phyloP scores from a whole-genome alignment of 192 early-diverging fungal species.

The Chytriomyces confervae region DNA sequence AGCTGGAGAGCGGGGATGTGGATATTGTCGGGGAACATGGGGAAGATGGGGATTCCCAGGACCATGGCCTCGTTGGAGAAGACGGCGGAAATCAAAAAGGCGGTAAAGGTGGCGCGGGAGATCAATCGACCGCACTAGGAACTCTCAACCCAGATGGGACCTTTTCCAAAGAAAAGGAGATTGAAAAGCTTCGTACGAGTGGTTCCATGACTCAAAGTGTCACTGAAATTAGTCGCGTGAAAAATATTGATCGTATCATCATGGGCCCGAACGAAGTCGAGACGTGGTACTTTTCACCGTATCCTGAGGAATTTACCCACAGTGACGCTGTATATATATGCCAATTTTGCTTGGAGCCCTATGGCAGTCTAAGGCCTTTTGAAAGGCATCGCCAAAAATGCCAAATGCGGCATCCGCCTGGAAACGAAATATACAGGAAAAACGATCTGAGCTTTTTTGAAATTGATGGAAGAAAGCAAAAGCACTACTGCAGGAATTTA shows the following conservation, averaged over 20 bases:
- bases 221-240: conserved; percentile 91
- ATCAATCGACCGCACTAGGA: neutral
- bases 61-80: too few relatives aligned
- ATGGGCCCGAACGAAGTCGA: conserved; percentile 93
- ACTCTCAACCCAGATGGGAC: conserved; percentile 28
- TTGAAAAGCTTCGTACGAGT: conserved; percentile 89
- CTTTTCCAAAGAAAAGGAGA: conserved; percentile 95
- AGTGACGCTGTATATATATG: conserved; percentile 87
- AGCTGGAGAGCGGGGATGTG: neutral
- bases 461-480: conserved; percentile 94
- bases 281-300: conserved; percentile 99
- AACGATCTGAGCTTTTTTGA: conserved; percentile 95
- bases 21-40: conserved; percentile 5
- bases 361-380: conserved; percentile 74
- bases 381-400: conserved; percentile 87
- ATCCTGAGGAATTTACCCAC: conserved; percentile 85
- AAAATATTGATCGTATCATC: conserved; percentile 91
- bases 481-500: conserved; percentile 92
- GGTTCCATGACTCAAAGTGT: conserved; percentile 98
- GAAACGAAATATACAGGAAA: conserved; percentile 97
- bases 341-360: conserved; percentile 92
- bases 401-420: conserved; percentile 91
- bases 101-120: too few relatives aligned
- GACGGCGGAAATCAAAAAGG: too few relatives aligned
- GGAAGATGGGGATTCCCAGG: neutral